A percentile compares a stretch with the other conserved stretches of the same genome.
These are phyloP conservation scores for Mallotus repandus DNA, from an alignment of 441 rosid species.

Conservation along the genomic window DNA sequence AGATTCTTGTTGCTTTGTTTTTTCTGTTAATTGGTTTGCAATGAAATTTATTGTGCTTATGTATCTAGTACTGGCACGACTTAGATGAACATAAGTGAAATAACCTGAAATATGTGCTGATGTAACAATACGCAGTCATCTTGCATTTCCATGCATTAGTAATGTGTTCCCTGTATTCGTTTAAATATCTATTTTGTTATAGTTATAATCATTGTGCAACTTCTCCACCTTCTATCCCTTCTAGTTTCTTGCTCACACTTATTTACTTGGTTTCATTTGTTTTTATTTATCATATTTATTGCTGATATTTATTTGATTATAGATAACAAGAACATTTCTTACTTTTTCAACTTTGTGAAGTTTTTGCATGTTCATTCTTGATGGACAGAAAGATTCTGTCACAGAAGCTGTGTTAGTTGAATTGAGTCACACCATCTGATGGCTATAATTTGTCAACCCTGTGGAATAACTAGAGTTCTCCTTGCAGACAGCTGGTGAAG, in stretches of 20 bases:
- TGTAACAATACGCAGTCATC: not conserved
- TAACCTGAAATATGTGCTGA: not conserved
- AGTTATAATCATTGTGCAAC: not conserved
- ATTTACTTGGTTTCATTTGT: not conserved
- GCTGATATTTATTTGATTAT: not conserved
- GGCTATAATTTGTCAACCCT: no score
- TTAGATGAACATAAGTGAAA: not conserved
- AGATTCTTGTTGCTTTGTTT: conserved; percentile 5
- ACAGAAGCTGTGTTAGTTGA: not conserved
- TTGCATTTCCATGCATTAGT: not conserved
- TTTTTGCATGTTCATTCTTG: not conserved
- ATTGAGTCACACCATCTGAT: no score
- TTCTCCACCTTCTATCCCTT: not conserved
- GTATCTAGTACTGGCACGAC: not conserved
- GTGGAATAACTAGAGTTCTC: not conserved
- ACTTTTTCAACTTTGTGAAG: not conserved
- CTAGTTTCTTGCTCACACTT: not conserved
- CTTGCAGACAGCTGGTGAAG: not conserved
- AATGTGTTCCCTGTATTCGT: no score
- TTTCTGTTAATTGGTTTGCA: no score
- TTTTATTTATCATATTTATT: not conserved
- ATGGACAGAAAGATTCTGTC: not conserved
- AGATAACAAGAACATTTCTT: not conserved
- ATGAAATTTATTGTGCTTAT: not conserved
- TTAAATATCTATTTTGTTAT: not conserved